Evolutionary conservation across 2,329 filamentous ascomycete species (phyloP).

Genomic region (Hypoxylon sp.): DNA sequence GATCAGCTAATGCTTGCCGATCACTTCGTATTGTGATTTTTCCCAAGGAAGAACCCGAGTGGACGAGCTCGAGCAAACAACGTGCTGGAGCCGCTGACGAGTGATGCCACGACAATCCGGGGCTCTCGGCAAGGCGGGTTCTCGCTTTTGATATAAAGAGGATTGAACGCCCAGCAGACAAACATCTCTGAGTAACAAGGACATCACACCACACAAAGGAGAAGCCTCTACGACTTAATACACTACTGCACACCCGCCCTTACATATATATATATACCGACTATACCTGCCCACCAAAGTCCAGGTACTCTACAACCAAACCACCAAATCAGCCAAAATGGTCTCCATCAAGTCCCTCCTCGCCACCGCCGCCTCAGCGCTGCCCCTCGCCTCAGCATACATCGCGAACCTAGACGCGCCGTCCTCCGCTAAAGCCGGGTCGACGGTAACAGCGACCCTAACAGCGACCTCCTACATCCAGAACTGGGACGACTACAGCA

Average conservation of each 20-base stretch:
- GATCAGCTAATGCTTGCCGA: conserved; percentile 30
- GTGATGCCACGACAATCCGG: conserved; percentile 33
- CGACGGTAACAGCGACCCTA: conserved; percentile 49
- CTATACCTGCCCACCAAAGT: background rate
- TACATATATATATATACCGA: background rate
- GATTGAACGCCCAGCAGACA: background rate
- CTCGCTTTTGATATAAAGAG: conserved; percentile 1
- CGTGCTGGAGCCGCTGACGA: conserved; percentile 22
- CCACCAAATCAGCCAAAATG: conserved; percentile 45
- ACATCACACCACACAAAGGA: conserved; percentile 3
- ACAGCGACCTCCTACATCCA: conserved; percentile 54
- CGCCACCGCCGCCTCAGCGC: conserved; percentile 44
- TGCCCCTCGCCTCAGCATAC: conserved; percentile 48
- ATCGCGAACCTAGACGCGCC: conserved; percentile 49
- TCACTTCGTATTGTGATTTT: conserved; percentile 41
- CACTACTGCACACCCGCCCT: background rate
- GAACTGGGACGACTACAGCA: conserved; percentile 56
- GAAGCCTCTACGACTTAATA: background rate
- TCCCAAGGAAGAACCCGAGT: conserved; percentile 23
- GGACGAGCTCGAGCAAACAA: conserved; percentile 29
- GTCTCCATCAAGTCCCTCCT: conserved; percentile 51
- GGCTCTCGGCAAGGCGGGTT: background rate
- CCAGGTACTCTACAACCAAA: conserved; percentile 1
- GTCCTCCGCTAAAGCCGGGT: conserved; percentile 46
- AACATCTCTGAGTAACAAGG: conserved; percentile 6